These are phyloP conservation scores for Silene uniflora DNA, from an alignment of 148 eudicot genomes.

Conservation along the genomic window DNA sequence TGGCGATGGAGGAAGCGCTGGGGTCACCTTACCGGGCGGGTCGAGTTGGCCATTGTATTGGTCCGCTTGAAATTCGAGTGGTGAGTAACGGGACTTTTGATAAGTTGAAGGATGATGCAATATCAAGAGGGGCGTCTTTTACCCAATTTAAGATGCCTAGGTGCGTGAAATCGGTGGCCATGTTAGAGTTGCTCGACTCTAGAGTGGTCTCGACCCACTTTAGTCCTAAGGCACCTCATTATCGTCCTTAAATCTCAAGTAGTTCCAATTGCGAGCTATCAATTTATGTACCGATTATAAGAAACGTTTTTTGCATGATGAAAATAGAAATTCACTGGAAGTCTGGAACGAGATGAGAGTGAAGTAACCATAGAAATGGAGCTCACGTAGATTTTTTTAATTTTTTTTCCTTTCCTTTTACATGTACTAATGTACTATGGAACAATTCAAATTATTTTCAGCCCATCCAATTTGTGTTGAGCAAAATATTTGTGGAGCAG, in stretches of 20 bases:
- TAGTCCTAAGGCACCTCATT: slow-evolving; percentile 35
- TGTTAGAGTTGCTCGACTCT: slow-evolving; percentile 35
- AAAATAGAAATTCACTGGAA: too few relatives aligned
- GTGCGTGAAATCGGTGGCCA: slow-evolving; percentile 36
- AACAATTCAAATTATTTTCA: too few relatives aligned
- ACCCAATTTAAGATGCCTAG: slow-evolving; percentile 47
- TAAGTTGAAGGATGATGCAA: slow-evolving; percentile 42
- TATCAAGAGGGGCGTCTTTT: slow-evolving; percentile 42
- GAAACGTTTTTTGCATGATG: too few relatives aligned
- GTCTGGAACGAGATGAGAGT: too few relatives aligned
- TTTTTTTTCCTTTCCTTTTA: too few relatives aligned
- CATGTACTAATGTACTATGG: too few relatives aligned
- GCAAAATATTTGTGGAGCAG: too few relatives aligned
- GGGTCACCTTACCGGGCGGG: slow-evolving; percentile 34
- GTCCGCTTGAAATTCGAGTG: slow-evolving; percentile 42
- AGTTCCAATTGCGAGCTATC: too few relatives aligned
- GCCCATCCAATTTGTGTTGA: too few relatives aligned
- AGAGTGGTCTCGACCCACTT: slow-evolving; percentile 37
- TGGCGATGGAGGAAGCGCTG: slow-evolving; percentile 38
- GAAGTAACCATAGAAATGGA: too few relatives aligned
- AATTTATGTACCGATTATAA: too few relatives aligned
- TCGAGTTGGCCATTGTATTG: slow-evolving; percentile 35
- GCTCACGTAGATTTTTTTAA: too few relatives aligned
- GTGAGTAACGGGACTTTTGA: slow-evolving; percentile 44
- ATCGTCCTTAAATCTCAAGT: slow-evolving; percentile 8